phyloP scores from a whole-genome alignment of 1,284 basidiomycete species.

The Thecaphora frezii region DNA sequence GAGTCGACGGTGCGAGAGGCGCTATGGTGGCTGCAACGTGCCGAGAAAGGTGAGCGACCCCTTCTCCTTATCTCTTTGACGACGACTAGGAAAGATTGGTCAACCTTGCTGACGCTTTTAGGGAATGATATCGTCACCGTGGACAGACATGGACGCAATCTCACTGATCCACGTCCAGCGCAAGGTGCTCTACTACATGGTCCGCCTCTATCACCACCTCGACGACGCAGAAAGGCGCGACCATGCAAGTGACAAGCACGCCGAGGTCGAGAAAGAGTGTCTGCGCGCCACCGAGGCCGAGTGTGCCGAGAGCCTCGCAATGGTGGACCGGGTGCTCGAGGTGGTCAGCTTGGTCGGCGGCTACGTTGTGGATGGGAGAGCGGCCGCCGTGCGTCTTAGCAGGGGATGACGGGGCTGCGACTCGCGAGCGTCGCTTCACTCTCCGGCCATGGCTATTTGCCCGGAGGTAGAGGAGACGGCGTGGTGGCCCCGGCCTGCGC shows the following conservation, averaged over 20 bases:
- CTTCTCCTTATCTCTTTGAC: neutral
- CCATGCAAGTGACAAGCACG: conserved; percentile 4
- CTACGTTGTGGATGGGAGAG: conserved; percentile 25
- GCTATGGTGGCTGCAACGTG: conserved; percentile 17
- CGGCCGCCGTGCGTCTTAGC: conserved; percentile 9
- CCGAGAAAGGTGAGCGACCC: conserved; percentile 20
- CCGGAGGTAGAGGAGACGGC: no score
- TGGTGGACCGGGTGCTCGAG: conserved; percentile 17
- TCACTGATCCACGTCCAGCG: conserved; percentile 9
- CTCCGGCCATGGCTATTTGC: no score
- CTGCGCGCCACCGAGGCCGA: conserved; percentile 6
- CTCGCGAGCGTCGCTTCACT: no score
- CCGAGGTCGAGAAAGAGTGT: conserved; percentile 14
- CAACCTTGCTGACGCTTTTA: neutral
- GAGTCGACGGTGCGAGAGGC: neutral
- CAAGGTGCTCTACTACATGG: conserved; percentile 35
- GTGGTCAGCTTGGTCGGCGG: conserved; percentile 23
- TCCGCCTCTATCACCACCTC: conserved; percentile 27
- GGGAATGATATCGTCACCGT: no score
- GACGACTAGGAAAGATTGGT: no score
- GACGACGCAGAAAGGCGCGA: conserved; percentile 6
- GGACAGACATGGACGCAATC: neutral
- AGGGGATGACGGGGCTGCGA: no score
- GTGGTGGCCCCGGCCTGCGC: no score
- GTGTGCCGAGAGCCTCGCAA: conserved; percentile 7